Percentiles rank a stretch among this genome's conserved stretches.
Evolutionary conservation across 331 rosid genomes (phyloP).

Genomic region (Quercus lobata): DNA sequence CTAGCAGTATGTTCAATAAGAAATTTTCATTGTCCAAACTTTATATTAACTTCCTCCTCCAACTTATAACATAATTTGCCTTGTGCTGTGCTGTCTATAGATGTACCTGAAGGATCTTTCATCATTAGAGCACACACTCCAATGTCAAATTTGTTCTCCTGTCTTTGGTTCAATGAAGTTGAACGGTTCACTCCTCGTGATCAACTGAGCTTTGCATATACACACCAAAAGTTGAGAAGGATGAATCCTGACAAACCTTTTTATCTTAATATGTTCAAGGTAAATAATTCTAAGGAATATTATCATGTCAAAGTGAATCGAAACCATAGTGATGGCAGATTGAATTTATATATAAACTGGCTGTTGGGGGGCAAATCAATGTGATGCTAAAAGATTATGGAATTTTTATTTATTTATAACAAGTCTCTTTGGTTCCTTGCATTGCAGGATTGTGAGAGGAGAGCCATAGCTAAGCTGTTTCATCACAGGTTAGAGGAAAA

Average conservation of each 20-base stretch:
- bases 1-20: conserved; percentile 70
- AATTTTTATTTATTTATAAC: conserved; percentile 2
- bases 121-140: conserved; percentile 89
- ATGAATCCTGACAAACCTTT: conserved; percentile 83
- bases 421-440: conserved; percentile 6
- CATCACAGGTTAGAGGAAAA: conserved; percentile 82
- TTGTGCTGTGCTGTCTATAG: conserved; percentile 29
- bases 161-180: conserved; percentile 96
- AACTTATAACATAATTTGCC: neutral
- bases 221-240: conserved; percentile 88
- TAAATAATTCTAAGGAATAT: conserved; percentile 26
- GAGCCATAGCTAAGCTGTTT: conserved; percentile 86
- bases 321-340: neutral
- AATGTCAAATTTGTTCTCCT: conserved; percentile 87
- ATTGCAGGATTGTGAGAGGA: conserved; percentile 87
- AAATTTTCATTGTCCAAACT: neutral
- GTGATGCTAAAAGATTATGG: neutral
- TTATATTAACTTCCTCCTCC: neutral
- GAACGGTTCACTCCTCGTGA: conserved; percentile 96
- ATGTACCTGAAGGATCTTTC: conserved; percentile 92
- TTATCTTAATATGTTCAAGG: conserved; percentile 94
- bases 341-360: neutral
- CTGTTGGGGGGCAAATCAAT: neutral
- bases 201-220: conserved; percentile 91
- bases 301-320: conserved; percentile 8